These are phyloP conservation scores for Candida ficus DNA, from an alignment of 805 yeast genomes.

Conservation along the genomic window DNA sequence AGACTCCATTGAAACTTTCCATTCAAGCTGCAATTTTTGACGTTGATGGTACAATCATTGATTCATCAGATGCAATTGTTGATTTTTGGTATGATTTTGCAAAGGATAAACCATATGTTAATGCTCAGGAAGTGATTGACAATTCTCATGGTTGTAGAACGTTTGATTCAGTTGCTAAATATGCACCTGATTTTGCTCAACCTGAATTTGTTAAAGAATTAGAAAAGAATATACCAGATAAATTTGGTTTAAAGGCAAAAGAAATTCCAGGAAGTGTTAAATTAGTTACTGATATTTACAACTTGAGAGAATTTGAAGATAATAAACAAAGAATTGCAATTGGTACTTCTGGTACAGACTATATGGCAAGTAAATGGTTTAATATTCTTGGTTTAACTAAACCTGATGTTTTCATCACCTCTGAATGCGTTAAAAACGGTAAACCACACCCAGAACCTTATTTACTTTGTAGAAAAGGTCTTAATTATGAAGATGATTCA, in stretches of 20 bases:
- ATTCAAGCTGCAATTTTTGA: slow-evolving; percentile 61
- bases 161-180: slow-evolving; percentile 64
- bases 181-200: slow-evolving; percentile 68
- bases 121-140: slow-evolving; percentile 66
- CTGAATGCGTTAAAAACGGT: slow-evolving; percentile 73
- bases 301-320: slow-evolving; percentile 27
- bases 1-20: slow-evolving; percentile 20
- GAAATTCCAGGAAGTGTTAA: slow-evolving; percentile 74
- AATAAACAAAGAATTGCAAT: slow-evolving; percentile 75
- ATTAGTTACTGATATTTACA: slow-evolving; percentile 43
- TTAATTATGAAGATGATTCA: slow-evolving; percentile 29
- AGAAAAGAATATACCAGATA: slow-evolving; percentile 68
- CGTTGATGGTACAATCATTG: slow-evolving; percentile 81
- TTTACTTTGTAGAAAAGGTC: slow-evolving; percentile 44
- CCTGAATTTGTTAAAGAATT: slow-evolving; percentile 56
- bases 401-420: slow-evolving; percentile 76
- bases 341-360: slow-evolving; percentile 77
- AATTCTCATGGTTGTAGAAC: slow-evolving; percentile 82
- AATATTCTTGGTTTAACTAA: slow-evolving; percentile 50
- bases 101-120: slow-evolving; percentile 58
- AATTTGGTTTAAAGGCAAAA: slow-evolving; percentile 64
- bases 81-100: slow-evolving; percentile 77
- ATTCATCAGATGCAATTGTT: slow-evolving; percentile 74
- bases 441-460: slow-evolving; percentile 89
- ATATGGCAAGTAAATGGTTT: slow-evolving; percentile 78